Conservation (phyloP, 163 green algal species). For the Prototheca stagnorum region DNA sequence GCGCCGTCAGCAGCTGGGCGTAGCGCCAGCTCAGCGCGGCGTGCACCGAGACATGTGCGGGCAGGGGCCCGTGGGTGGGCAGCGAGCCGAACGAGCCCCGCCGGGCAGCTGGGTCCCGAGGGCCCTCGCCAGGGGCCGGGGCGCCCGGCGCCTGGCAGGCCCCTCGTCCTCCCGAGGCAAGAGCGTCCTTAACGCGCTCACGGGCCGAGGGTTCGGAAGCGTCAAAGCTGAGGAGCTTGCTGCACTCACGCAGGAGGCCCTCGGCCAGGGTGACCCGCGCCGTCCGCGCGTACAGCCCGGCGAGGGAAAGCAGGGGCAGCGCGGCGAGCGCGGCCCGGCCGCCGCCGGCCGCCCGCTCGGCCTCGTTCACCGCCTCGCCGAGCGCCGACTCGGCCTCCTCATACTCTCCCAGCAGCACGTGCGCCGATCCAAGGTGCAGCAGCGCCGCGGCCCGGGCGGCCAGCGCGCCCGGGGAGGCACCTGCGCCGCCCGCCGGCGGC, state of each 20-base stretch:
- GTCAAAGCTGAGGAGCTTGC: too few species aligned
- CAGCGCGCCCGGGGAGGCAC: too few species aligned
- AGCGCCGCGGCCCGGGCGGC: too few species aligned
- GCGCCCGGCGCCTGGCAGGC: too few species aligned
- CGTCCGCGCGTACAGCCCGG: conserved; percentile 33
- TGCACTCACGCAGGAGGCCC: too few species aligned
- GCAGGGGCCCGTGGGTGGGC: neutral
- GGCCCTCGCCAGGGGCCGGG: conserved; percentile 15
- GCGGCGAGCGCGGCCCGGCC: conserved; percentile 17
- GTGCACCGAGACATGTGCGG: conserved; percentile 29
- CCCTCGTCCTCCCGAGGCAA: neutral
- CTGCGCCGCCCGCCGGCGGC: conserved; percentile 10
- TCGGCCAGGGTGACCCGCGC: conserved; percentile 46
- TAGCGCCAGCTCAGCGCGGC: conserved; percentile 44
- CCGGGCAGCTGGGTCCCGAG: conserved; percentile 8
- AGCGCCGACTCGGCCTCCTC: conserved; percentile 16
- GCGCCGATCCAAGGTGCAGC: too few species aligned
- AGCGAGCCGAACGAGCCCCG: neutral
- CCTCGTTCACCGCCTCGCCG: conserved; percentile 9
- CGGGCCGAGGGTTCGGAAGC: too few species aligned
- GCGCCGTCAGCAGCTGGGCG: conserved; percentile 43
- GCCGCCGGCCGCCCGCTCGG: conserved; percentile 10
- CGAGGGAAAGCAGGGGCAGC: conserved; percentile 38
- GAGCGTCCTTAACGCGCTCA: too few species aligned
- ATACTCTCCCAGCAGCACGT: conserved; percentile 9